These are phyloP conservation scores for Septoria linicola DNA, from an alignment of 2,329 filamentous ascomycete genomes.

Conservation along the genomic window DNA sequence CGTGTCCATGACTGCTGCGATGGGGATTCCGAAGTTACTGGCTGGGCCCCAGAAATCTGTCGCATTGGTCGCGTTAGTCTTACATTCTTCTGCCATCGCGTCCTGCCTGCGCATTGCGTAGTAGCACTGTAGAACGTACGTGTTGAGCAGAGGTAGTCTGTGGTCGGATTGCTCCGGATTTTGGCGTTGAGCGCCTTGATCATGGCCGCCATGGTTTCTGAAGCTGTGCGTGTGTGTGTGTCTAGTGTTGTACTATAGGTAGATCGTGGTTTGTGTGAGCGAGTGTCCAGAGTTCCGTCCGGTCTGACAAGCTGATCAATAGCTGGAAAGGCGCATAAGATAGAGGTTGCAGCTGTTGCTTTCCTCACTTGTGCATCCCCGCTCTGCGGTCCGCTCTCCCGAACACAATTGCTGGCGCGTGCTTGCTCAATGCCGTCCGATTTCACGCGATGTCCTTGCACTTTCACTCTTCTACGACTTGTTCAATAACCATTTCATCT, in stretches of 20 bases:
- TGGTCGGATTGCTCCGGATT: constrained; percentile 51
- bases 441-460: too few species aligned
- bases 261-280: too few species aligned
- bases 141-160: constrained; percentile 55
- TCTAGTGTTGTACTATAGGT: not conserved
- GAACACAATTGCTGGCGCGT: too few species aligned
- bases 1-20: constrained; percentile 55
- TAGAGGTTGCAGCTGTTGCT: not conserved
- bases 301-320: too few species aligned
- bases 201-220: constrained; percentile 50
- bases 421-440: too few species aligned
- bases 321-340: too few species aligned
- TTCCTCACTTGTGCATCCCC: constrained; percentile 1
- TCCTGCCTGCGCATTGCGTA: constrained; percentile 50
- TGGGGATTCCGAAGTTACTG: constrained; percentile 54
- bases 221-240: not conserved
- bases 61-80: too few species aligned
- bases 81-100: not conserved
- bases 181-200: constrained; percentile 55
- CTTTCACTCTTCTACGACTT: too few species aligned
- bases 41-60: constrained; percentile 52
- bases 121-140: constrained; percentile 45
- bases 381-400: constrained; percentile 8
- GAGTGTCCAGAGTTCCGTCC: too few species aligned
- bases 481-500: too few species aligned